Conservation (phyloP, 345 rosid genomes). For the Euclidium syriacum region DNA sequence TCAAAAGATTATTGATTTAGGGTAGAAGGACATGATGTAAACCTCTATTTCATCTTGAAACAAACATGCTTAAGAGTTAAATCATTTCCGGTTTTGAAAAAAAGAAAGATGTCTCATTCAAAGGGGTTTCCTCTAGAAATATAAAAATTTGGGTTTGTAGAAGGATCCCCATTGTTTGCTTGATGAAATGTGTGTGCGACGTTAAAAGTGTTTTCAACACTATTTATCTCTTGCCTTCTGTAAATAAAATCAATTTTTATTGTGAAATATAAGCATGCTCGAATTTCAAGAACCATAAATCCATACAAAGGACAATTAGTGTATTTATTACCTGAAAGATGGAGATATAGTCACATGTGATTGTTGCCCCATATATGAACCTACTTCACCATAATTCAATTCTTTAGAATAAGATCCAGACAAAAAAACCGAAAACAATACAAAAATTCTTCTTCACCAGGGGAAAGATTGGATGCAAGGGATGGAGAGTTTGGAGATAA, state of each 20-base stretch:
- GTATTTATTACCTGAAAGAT: conserved; percentile 37
- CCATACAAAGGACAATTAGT: background rate
- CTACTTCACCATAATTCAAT: conserved; percentile 27
- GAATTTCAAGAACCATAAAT: background rate
- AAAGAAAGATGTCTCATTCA: conserved; percentile 27
- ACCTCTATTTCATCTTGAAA: no score
- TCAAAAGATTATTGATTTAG: no score
- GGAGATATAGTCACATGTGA: conserved; percentile 23
- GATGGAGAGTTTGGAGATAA: conserved; percentile 30
- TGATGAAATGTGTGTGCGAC: conserved; percentile 24
- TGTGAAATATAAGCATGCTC: background rate
- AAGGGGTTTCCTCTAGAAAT: conserved; percentile 59
- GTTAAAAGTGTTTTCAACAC: conserved; percentile 22
- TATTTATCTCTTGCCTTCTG: conserved; percentile 38
- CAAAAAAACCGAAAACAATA: background rate
- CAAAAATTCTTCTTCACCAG: conserved; percentile 33
- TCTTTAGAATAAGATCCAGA: conserved; percentile 9
- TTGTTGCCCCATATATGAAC: conserved; percentile 43
- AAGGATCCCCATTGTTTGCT: conserved; percentile 31
- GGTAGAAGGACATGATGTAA: no score
- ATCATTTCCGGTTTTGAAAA: background rate
- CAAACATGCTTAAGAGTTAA: background rate
- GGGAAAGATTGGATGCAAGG: conserved; percentile 27
- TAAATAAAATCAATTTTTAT: background rate
- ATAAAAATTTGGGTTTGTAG: conserved; percentile 31